Conservation (phyloP, 305 asterid genomes). For the Fraxinus latifolia region DNA sequence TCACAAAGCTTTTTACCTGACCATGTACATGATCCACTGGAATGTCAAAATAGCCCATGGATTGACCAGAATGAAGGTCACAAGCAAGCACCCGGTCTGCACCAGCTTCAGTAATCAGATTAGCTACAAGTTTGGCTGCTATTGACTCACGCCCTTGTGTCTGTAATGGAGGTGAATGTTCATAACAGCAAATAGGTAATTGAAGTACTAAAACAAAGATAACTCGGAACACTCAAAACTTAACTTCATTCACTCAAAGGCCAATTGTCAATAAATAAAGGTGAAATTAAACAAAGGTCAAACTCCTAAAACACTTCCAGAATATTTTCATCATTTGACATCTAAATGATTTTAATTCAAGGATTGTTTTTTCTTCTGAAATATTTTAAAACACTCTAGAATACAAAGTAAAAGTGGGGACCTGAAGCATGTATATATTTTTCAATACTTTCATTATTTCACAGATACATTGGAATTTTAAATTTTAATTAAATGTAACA, state of each 20-base stretch:
- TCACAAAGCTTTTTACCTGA: conserved; percentile 40
- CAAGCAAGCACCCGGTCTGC: conserved; percentile 77
- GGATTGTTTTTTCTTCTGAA: not conserved
- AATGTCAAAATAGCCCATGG: conserved; percentile 39
- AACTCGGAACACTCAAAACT: not conserved
- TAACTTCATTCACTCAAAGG: not conserved
- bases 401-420: not conserved
- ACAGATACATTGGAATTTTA: not conserved
- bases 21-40: too few relatives aligned
- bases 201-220: not conserved
- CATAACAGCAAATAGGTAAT: conserved; percentile 16
- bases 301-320: not conserved
- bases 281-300: not conserved
- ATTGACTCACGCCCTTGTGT: conserved; percentile 81
- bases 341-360: not conserved
- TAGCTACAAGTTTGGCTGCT: conserved; percentile 77
- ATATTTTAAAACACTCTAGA: not conserved
- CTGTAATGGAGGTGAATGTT: conserved; percentile 31
- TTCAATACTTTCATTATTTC: not conserved
- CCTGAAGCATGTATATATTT: not conserved
- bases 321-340: not conserved
- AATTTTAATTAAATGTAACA: not conserved
- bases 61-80: conserved; percentile 82
- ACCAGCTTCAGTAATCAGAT: conserved; percentile 71
- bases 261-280: not conserved